Conservation (phyloP, 2,329 filamentous ascomycete species). For the Trichoderma endophyticum region DNA sequence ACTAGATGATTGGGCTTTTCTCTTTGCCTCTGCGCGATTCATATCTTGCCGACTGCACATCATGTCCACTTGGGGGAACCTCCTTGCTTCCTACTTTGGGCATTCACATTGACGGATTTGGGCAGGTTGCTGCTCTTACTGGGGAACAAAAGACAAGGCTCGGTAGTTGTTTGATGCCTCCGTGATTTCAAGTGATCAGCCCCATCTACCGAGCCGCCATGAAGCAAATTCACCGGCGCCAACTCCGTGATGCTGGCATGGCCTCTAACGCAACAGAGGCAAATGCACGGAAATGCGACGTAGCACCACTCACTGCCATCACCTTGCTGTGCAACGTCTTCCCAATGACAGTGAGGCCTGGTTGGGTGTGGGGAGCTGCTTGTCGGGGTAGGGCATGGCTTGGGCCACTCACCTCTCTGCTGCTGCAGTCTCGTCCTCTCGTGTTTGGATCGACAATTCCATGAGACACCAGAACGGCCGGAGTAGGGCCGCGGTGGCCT, state of each 20-base stretch:
- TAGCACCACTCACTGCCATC: not conserved
- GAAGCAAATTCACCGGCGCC: not conserved
- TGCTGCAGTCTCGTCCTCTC: conserved; percentile 4
- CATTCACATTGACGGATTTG: not conserved
- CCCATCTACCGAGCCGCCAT: conserved; percentile 7
- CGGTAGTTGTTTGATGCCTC: conserved; percentile 11
- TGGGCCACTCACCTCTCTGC: conserved; percentile 1
- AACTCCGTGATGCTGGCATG: not conserved
- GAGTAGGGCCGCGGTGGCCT: conserved; percentile 29
- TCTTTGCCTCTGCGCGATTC: not conserved
- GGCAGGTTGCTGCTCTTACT: not conserved
- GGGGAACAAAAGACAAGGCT: not conserved
- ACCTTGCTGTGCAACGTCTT: conserved; percentile 7
- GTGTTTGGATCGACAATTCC: conserved; percentile 28
- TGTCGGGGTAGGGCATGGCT: conserved; percentile 11
- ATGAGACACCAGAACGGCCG: conserved; percentile 31
- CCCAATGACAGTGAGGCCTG: not conserved
- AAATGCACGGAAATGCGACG: conserved; percentile 3
- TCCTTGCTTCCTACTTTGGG: not conserved
- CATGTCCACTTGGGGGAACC: not conserved
- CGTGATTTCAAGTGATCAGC: conserved; percentile 9
- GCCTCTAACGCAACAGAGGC: conserved; percentile 5
- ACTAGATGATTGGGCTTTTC: not conserved
- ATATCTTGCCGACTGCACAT: not conserved
- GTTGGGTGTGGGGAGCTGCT: conserved; percentile 14